Base-by-base conservation (phyloP, 768 basidiomycete species). In the Kwoniella heveanensis region DNA sequence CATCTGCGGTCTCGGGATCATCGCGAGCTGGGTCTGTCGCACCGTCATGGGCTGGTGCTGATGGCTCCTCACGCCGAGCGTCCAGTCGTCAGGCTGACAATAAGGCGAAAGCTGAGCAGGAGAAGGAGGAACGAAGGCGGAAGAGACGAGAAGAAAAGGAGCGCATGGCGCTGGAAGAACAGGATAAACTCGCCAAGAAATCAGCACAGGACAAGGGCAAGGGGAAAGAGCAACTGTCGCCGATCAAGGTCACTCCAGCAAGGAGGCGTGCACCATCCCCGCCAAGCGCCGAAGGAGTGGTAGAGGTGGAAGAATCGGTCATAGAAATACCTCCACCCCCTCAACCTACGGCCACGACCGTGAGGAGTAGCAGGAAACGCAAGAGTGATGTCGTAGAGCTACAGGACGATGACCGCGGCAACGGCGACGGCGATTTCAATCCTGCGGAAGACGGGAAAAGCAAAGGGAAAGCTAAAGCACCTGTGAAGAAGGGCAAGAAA, bases 101-200 rank as follows among this genome's bases (percentile, higher is more conserved):
- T 15, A 57, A 61, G 44, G 59, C 44, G 21, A 70, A 68, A 39
- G 62, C 58, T 27, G 67, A 54, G 19, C 57, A 49, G 51, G 72
- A 68, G 29, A 73, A 68, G 49, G 63, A 68, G 46, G 69, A 69
- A 26, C 30, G 67, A 47, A 54, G 72, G 44, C 19, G 66, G n/a
- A 67, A 63, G 37, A 60, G 72, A 32, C 24, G 64, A 32, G 62
- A 66, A 29, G 63, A 68, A 50, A 73, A 73, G 54, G 72, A 66
- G 49, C 50, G 51, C 26, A 36, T 58, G 49, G 57, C 21, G 36
- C 1, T 48, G 39, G 54, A 30, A 29, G 54, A 32, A 52, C 53
- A 65, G 36, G 47, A 26, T 44, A 9, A 46, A 30, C 55, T 13
- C 49, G 25, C 37, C 44, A 64, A 39, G 49, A 21, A 32, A 50